phyloP scores from a whole-genome alignment of 768 basidiomycete species.

The Kwoniella heveanensis region DNA sequence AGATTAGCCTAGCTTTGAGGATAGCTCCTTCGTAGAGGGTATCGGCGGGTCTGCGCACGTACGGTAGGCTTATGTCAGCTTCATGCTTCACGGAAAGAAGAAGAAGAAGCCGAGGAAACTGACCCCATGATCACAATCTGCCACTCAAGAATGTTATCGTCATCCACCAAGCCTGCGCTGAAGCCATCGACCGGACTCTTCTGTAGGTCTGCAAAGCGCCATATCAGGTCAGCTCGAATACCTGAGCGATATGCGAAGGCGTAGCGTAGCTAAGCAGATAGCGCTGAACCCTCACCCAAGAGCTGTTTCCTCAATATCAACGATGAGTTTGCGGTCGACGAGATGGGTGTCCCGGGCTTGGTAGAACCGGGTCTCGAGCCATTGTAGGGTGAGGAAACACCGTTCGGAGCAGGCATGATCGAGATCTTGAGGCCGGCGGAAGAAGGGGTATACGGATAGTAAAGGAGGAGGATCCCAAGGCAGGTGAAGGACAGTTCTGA shows the following conservation, averaged over 20 bases:
- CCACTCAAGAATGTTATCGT: constrained; percentile 94
- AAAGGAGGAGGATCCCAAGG: too few relatives aligned
- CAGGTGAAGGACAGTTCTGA: too few relatives aligned
- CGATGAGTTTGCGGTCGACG: constrained; percentile 32
- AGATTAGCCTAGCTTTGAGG: constrained; percentile 84
- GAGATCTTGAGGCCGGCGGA: constrained; percentile 5
- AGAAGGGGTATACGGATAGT: background rate
- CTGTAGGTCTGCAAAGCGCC: constrained; percentile 67
- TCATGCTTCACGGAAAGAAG: background rate
- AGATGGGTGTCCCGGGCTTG: constrained; percentile 45
- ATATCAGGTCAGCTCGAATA: background rate
- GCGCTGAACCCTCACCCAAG: constrained; percentile 26
- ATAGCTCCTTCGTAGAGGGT: constrained; percentile 97
- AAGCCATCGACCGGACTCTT: constrained; percentile 95
- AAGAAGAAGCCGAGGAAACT: constrained; percentile 15
- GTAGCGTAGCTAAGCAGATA: background rate
- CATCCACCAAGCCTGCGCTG: constrained; percentile 95
- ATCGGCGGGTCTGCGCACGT: constrained; percentile 73
- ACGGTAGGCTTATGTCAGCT: constrained; percentile 8
- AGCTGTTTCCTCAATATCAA: constrained; percentile 51
- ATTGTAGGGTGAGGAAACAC: constrained; percentile 22
- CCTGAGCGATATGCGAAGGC: too few relatives aligned
- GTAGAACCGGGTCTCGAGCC: constrained; percentile 35
- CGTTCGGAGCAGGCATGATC: constrained; percentile 14
- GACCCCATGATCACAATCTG: constrained; percentile 93